Conservation (phyloP, 208 protist genomes). For the Leishmania tropica region DNA sequence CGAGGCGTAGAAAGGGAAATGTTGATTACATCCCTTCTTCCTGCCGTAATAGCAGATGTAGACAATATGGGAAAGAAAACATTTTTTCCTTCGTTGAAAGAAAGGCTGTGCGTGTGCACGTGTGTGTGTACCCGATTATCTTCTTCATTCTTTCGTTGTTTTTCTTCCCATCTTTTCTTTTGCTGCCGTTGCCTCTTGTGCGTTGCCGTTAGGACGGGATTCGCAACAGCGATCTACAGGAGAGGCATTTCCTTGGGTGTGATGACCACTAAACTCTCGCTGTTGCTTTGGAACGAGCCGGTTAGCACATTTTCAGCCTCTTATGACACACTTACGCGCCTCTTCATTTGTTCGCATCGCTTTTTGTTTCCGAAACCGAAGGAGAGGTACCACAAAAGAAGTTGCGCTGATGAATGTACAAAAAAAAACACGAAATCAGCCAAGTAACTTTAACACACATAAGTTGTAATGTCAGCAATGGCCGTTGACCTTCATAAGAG, state of each 20-base stretch:
- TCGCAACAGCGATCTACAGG: background rate
- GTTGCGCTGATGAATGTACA: background rate
- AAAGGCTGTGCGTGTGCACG: background rate
- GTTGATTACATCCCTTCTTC: background rate
- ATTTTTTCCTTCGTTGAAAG: background rate
- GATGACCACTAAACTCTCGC: background rate
- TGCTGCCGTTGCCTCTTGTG: background rate
- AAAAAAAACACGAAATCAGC: background rate
- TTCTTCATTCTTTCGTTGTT: background rate
- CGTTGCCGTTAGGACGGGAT: background rate
- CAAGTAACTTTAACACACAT: slow-evolving; percentile 2
- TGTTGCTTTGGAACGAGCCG: background rate
- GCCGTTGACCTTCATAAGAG: background rate
- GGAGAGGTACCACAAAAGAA: background rate
- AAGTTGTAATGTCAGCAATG: background rate
- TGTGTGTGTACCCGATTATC: background rate
- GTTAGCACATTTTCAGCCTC: background rate
- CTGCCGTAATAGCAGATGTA: background rate
- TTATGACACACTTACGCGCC: background rate
- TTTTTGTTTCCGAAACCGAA: background rate
- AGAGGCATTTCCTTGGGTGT: background rate
- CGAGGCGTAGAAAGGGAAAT: background rate
- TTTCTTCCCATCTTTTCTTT: background rate
- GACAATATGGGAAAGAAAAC: too few species aligned
- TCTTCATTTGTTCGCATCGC: background rate